These are phyloP conservation scores for Ziziphus jujuba DNA, from an alignment of 306 rosid genomes.

Conservation along the genomic window DNA sequence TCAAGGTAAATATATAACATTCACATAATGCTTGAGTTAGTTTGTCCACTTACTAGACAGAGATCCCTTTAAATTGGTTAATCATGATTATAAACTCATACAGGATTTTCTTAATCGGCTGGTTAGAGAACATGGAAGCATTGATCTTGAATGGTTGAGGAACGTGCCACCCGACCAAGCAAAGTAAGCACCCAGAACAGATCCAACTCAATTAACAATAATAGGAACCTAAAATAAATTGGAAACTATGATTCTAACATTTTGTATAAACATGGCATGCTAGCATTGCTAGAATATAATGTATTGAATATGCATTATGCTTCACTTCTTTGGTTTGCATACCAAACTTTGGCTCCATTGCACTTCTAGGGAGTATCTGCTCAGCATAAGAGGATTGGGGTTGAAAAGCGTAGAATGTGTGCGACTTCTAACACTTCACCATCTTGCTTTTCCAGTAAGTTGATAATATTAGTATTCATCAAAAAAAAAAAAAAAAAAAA, in stretches of 20 bases:
- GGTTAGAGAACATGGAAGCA: slow-evolving; percentile 78
- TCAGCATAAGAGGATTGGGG: slow-evolving; percentile 91
- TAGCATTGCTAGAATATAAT: slow-evolving; percentile 16
- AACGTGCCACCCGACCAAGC: slow-evolving; percentile 97
- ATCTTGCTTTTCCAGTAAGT: slow-evolving; percentile 99
- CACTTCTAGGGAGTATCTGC: slow-evolving; percentile 79
- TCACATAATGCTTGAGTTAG: slow-evolving; percentile 1
- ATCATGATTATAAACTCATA: slow-evolving; percentile 36
- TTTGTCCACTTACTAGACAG: slow-evolving; percentile 18
- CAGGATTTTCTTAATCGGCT: slow-evolving; percentile 88
- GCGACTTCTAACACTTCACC: slow-evolving; percentile 97
- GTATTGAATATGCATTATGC: not conserved
- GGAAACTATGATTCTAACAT: slow-evolving; percentile 8
- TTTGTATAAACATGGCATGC: slow-evolving; percentile 15
- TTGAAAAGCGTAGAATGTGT: slow-evolving; percentile 99
- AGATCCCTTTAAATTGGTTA: slow-evolving; percentile 19
- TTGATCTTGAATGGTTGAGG: slow-evolving; percentile 94
- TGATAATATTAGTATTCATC: too few relatives aligned
- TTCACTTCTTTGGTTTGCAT: slow-evolving; percentile 12
- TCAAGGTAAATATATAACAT: slow-evolving; percentile 52
- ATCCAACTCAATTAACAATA: slow-evolving; percentile 25
- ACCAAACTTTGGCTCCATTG: slow-evolving; percentile 6
- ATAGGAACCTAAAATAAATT: slow-evolving; percentile 16
- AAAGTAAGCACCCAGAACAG: slow-evolving; percentile 60
- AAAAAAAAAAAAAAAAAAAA: too few relatives aligned